Evolutionary conservation across 306 rosid species (phyloP).

Genomic region (Lathyrus tuberosus): DNA sequence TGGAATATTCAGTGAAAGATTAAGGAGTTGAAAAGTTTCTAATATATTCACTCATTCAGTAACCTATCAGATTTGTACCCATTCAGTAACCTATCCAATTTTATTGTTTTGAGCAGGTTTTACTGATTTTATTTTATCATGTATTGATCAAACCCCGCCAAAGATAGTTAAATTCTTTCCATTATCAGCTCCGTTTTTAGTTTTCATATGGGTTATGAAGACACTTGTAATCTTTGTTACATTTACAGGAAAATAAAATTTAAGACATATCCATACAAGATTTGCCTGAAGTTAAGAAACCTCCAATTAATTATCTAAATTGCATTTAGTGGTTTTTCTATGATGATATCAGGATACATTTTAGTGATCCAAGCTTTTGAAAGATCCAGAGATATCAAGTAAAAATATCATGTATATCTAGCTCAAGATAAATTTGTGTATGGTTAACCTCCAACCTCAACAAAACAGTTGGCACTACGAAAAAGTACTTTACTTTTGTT

Average conservation of each 20-base stretch:
- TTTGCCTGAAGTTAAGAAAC: slow-evolving; percentile 27
- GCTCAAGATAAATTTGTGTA: too few relatives aligned
- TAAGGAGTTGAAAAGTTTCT: neutral
- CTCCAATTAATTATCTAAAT: slow-evolving; percentile 8
- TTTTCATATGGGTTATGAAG: slow-evolving; percentile 1
- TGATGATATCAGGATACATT: neutral
- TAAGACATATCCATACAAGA: neutral
- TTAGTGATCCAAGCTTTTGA: neutral
- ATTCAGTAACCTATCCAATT: slow-evolving; percentile 2
- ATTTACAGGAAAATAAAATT: neutral
- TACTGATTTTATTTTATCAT: neutral
- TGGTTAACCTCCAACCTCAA: neutral
- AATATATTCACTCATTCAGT: neutral
- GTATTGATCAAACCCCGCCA: neutral
- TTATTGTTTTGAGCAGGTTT: slow-evolving; percentile 17
- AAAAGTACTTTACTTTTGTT: neutral
- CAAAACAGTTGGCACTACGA: neutral
- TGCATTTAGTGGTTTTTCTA: slow-evolving; percentile 10
- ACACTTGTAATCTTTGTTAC: slow-evolving; percentile 10
- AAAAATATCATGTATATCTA: too few relatives aligned
- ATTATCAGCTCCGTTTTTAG: slow-evolving; percentile 12
- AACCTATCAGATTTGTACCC: slow-evolving; percentile 8
- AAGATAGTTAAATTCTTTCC: slow-evolving; percentile 26
- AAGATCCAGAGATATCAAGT: too few relatives aligned
- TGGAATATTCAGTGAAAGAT: slow-evolving; percentile 12